These are phyloP conservation scores for Linnemannia elongata DNA, from an alignment of 192 early-diverging fungal species.

Conservation along the genomic window DNA sequence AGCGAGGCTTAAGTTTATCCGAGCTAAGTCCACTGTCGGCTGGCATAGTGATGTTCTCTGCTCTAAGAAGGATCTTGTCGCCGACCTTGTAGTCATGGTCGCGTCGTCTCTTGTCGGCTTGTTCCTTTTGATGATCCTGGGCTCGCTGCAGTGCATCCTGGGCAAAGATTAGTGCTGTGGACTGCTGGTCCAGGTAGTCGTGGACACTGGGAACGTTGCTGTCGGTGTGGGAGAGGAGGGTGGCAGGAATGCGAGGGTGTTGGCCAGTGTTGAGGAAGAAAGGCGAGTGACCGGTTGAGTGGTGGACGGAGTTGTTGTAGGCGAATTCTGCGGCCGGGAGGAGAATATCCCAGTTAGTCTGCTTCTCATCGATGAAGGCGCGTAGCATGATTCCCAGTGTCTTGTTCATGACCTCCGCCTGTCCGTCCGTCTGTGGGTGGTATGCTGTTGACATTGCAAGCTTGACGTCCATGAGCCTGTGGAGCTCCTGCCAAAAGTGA, in stretches of 20 bases:
- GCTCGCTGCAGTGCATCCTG: neutral
- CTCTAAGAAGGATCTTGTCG: too few species aligned
- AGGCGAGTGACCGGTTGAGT: slow-evolving; percentile 37
- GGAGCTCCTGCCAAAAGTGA: slow-evolving; percentile 59
- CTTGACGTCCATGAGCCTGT: slow-evolving; percentile 44
- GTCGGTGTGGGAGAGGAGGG: slow-evolving; percentile 7
- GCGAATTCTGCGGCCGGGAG: slow-evolving; percentile 62
- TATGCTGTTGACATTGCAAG: slow-evolving; percentile 42
- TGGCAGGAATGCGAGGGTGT: slow-evolving; percentile 22
- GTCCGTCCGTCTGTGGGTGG: slow-evolving; percentile 52
- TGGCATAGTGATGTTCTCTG: too few species aligned
- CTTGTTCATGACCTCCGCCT: slow-evolving; percentile 38
- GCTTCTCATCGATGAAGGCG: slow-evolving; percentile 12
- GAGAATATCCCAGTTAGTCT: slow-evolving; percentile 59
- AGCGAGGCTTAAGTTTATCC: neutral
- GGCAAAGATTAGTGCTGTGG: neutral
- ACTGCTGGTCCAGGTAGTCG: neutral
- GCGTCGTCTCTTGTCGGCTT: too few species aligned
- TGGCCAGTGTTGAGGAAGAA: slow-evolving; percentile 47
- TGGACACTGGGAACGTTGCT: neutral
- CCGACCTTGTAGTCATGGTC: too few species aligned
- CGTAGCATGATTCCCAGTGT: slow-evolving; percentile 11
- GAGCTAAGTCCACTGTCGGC: too few species aligned
- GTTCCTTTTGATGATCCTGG: too few species aligned
- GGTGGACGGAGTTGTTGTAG: slow-evolving; percentile 63